A percentile compares a stretch with the other conserved stretches of the same genome.
Evolutionary conservation across 192 early-diverging fungal genomes (phyloP).

Genomic region (Podila minutissima): DNA sequence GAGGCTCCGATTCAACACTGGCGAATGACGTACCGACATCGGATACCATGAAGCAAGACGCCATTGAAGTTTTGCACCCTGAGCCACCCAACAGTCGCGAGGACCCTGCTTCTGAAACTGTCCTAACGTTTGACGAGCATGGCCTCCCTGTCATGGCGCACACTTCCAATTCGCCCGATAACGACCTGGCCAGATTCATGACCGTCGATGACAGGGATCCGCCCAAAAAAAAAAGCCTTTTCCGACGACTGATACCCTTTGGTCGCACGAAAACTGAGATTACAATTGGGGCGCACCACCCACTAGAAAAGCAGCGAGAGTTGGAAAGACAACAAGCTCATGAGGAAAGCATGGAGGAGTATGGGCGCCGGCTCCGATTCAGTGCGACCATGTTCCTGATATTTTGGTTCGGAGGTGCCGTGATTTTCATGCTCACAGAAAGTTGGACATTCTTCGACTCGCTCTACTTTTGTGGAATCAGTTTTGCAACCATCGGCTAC

Average conservation of each 20-base stretch:
- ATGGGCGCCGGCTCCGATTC: constrained; percentile 15
- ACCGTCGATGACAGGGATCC: neutral
- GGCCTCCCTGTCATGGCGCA: no score
- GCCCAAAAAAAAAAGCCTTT: neutral
- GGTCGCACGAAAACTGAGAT: neutral
- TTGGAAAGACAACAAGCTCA: constrained; percentile 15
- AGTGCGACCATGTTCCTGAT: constrained; percentile 12
- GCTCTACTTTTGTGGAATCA: constrained; percentile 21
- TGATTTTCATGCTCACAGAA: constrained; percentile 29
- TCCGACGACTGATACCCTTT: neutral
- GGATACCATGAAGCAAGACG: no score
- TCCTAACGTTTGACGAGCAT: no score
- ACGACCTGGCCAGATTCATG: neutral
- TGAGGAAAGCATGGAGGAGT: constrained; percentile 28
- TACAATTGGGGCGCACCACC: neutral
- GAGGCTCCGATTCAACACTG: no score
- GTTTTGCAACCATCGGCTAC: constrained; percentile 38
- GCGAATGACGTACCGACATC: no score
- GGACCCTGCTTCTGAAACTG: no score
- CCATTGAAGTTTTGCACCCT: no score
- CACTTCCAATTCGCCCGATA: no score
- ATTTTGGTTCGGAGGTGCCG: constrained; percentile 34
- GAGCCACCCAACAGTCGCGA: no score
- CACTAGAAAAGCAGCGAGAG: constrained; percentile 15
- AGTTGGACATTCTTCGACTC: constrained; percentile 26